A percentile compares a stretch with the other conserved stretches of the same genome.
Evolutionary conservation across 805 yeast genomes (phyloP).

Genomic region (Diddensiella transvaalensis): DNA sequence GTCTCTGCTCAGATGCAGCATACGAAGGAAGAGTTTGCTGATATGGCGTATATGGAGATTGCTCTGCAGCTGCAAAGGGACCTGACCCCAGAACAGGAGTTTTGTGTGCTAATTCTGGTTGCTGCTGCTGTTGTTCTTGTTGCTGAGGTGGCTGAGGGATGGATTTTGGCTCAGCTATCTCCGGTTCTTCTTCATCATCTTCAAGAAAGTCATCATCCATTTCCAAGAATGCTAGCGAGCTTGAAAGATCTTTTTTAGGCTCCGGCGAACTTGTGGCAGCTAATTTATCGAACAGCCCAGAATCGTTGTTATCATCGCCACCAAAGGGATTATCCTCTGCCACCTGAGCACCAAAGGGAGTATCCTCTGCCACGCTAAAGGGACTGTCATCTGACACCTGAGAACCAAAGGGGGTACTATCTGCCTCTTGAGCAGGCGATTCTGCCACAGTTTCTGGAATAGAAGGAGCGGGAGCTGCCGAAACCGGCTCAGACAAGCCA

Average conservation of each 20-base stretch:
- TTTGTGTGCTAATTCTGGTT: no score
- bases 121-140: constrained; percentile 5
- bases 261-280: not conserved
- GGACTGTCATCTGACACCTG: not conserved
- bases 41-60: constrained; percentile 5
- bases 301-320: not conserved
- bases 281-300: constrained; percentile 5
- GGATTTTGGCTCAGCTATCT: constrained; percentile 6
- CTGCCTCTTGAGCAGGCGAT: not conserved
- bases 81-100: not conserved
- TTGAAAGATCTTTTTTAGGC: not conserved
- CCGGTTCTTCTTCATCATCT: constrained; percentile 27
- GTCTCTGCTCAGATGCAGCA: not conserved
- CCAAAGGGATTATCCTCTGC: constrained; percentile 4
- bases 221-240: constrained; percentile 32
- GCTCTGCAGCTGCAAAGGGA: not conserved
- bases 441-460: not conserved
- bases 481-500: constrained; percentile 2
- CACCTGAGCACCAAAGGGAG: not conserved
- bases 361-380: not conserved
- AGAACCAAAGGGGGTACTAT: not conserved
- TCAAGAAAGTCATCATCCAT: constrained; percentile 33
- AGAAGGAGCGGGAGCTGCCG: not conserved
- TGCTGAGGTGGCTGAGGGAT: constrained; percentile 1
- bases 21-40: constrained; percentile 12